phyloP scores from a whole-genome alignment of 257 asterid species.

The Solanum virginianum region DNA sequence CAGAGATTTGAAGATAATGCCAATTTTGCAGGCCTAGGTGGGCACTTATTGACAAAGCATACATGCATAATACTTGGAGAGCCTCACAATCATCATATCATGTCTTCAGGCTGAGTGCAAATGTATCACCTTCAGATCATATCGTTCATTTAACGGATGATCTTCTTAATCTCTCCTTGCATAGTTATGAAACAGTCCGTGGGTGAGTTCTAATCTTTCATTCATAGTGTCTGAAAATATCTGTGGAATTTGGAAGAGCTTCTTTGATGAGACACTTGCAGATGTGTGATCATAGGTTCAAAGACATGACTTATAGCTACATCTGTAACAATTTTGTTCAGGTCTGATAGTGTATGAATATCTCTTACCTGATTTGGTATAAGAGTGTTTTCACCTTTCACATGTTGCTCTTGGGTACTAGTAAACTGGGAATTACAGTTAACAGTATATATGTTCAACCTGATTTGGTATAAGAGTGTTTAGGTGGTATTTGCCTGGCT shows the following conservation, averaged over 20 bases:
- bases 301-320: background rate
- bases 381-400: background rate
- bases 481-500: background rate
- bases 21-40: slow-evolving; percentile 72
- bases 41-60: slow-evolving; percentile 88
- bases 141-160: slow-evolving; percentile 58
- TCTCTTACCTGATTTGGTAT: background rate
- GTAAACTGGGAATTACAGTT: background rate
- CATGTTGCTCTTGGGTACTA: background rate
- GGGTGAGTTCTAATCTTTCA: slow-evolving; percentile 36
- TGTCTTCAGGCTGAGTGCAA: slow-evolving; percentile 48
- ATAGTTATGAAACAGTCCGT: slow-evolving; percentile 93
- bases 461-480: too few species aligned
- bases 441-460: background rate
- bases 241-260: background rate
- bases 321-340: background rate
- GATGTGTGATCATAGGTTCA: background rate
- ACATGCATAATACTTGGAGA: slow-evolving; percentile 96
- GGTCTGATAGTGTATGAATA: background rate
- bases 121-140: slow-evolving; percentile 53
- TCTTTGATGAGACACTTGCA: background rate
- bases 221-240: background rate
- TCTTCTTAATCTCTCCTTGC: slow-evolving; percentile 79
- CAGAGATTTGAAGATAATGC: background rate
- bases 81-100: slow-evolving; percentile 90